Evolutionary conservation across 257 asterid genomes (phyloP).

Genomic region (Nicotiana sylvestris): DNA sequence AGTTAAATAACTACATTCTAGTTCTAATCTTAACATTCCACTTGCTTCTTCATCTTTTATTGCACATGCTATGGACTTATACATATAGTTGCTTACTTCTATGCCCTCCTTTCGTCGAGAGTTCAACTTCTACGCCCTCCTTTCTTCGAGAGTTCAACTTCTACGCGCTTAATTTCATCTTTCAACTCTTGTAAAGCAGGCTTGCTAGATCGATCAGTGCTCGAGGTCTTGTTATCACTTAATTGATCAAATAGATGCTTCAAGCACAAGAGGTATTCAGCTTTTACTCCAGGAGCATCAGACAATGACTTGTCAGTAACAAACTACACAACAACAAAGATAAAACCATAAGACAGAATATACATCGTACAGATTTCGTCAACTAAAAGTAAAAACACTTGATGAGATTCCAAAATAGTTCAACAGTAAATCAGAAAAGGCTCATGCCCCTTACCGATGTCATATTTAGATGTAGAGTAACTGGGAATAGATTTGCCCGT

Average conservation of each 20-base stretch:
- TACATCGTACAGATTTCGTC: background rate
- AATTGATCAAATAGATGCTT: slow-evolving; percentile 34
- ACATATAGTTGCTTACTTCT: background rate
- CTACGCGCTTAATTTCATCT: slow-evolving; percentile 46
- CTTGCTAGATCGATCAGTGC: slow-evolving; percentile 15
- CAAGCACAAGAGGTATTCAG: slow-evolving; percentile 64
- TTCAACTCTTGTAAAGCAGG: slow-evolving; percentile 31
- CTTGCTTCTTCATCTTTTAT: background rate
- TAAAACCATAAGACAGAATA: background rate
- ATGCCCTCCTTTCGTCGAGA: slow-evolving; percentile 17
- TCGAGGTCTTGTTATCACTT: slow-evolving; percentile 15
- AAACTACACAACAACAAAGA: slow-evolving; percentile 43
- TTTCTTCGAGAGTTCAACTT: slow-evolving; percentile 32
- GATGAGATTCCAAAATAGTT: background rate
- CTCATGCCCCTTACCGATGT: background rate
- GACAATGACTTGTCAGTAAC: slow-evolving; percentile 27
- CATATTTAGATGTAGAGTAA: background rate
- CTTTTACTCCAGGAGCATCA: slow-evolving; percentile 50
- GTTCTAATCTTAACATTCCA: background rate
- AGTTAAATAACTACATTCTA: too few relatives aligned
- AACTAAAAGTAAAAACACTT: background rate
- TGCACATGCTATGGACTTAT: background rate
- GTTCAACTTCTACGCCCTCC: slow-evolving; percentile 28
- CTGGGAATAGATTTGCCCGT: background rate
- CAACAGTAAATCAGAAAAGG: background rate